Evolutionary conservation across 306 rosid genomes (phyloP), one percentile per base, ranked within the genome.

Genomic region (Echinosophora koreensis): DNA sequence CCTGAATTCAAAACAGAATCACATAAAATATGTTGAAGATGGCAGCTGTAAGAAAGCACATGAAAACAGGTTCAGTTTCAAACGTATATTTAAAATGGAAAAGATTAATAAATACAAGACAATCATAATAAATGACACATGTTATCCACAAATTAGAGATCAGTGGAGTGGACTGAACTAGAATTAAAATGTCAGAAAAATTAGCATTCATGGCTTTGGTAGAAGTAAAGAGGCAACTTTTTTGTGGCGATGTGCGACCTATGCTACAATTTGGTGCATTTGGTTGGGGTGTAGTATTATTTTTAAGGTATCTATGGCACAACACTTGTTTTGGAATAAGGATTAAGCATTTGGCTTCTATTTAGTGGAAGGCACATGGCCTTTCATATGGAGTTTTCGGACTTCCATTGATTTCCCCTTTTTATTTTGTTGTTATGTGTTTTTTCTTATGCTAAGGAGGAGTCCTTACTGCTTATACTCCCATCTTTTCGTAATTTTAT

Each of bases 1-100:
- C 99, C 99, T 95, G 87, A 82, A 86, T 67, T 65, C 72, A 80
- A 50, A 38, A 73, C 49, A 56, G 38, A 60, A 75, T 58, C 49
- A 41, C 15, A 18, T 67, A 50, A 82, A 82, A 79, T 57, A 74
- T 67, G 65, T 55, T 34, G 59, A 70, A 74, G 47, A 56, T 59
- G 82, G 71, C 18, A 77, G 12, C 50, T n/a, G 47, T 56, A 62
- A 4, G 34, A 69, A 58, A 16, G 30, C 7, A 64, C 6, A 52
- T 39, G 57, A 66, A 54, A 60, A 81, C 32, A 37, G 72, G 47
- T 44, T 57, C 76, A 39, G 15, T 77, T 57, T 76, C 59, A 80
- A 73, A 72, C 37, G 44, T 62, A 63, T n/a, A 39, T 16, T 11
- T 68, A 63, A 70, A 68, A 77, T 13, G 28, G 32, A 49, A 78